Evolutionary conservation across 306 rosid genomes (phyloP).

Genomic region (Ammopiptanthus mongolicus): DNA sequence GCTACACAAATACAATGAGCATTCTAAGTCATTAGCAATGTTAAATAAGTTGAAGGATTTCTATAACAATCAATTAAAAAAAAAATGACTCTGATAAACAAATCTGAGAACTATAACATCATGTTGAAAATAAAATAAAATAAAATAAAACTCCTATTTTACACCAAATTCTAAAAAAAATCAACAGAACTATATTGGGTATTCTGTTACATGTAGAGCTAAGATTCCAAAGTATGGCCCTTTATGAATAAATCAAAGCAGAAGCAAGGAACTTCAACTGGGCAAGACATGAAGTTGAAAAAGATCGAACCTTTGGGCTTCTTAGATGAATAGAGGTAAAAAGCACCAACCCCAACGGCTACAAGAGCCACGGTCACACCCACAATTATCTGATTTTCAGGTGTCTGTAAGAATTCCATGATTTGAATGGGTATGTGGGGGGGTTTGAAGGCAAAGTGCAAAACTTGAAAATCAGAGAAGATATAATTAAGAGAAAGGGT

Average conservation of each 20-base stretch:
- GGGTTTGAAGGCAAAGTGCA: not conserved
- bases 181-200: too few relatives aligned
- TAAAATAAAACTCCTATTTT: too few relatives aligned
- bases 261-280: not conserved
- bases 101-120: not conserved
- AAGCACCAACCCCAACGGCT: conserved; percentile 57
- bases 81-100: not conserved
- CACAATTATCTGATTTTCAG: conserved; percentile 50
- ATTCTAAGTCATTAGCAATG: not conserved
- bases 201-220: too few relatives aligned
- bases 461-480: not conserved
- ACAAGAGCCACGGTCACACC: conserved; percentile 51
- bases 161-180: too few relatives aligned
- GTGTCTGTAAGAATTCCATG: conserved; percentile 58
- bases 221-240: not conserved
- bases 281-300: not conserved
- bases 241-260: not conserved
- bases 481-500: conserved; percentile 22
- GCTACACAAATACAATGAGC: not conserved
- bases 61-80: not conserved
- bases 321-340: conserved; percentile 50
- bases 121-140: not conserved
- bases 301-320: conserved; percentile 56
- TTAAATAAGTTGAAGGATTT: not conserved
- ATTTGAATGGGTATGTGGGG: not conserved